phyloP scores from a whole-genome alignment of 305 asterid genomes.

The Fraxinus sp. region DNA sequence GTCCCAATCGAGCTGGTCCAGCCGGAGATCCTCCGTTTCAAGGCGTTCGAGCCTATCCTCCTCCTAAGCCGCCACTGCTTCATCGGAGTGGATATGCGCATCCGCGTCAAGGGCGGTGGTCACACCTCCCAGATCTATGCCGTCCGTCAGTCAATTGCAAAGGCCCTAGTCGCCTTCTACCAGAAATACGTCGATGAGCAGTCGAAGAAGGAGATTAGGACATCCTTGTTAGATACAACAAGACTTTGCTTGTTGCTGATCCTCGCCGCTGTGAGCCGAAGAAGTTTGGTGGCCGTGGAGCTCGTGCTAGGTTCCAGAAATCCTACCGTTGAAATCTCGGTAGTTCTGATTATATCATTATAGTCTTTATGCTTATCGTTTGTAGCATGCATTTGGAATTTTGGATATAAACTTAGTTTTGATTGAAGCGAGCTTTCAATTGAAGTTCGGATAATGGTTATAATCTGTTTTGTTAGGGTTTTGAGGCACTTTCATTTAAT shows the following conservation, averaged over 20 bases:
- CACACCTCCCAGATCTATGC: too few species aligned
- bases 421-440: neutral
- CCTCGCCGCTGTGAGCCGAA: slow-evolving; percentile 87
- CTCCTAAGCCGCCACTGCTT: too few species aligned
- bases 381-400: neutral
- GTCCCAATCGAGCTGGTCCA: too few species aligned
- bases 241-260: slow-evolving; percentile 83
- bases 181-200: slow-evolving; percentile 78
- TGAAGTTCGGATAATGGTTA: neutral
- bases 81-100: too few species aligned
- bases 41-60: too few species aligned
- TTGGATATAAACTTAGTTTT: neutral
- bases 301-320: slow-evolving; percentile 76
- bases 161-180: slow-evolving; percentile 65
- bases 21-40: too few species aligned
- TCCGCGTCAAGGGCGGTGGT: too few species aligned
- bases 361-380: neutral
- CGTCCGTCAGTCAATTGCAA: slow-evolving; percentile 74
- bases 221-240: slow-evolving; percentile 55
- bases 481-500: neutral
- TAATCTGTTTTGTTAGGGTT: neutral
- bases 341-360: neutral
- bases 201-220: slow-evolving; percentile 72
- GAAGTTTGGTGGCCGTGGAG: slow-evolving; percentile 88
- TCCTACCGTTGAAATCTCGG: slow-evolving; percentile 43